A percentile compares a stretch with the other conserved stretches of the same genome.
phyloP scores from a whole-genome alignment of 2,329 filamentous ascomycete genomes.

The Cadophora luteo-olivacea region DNA sequence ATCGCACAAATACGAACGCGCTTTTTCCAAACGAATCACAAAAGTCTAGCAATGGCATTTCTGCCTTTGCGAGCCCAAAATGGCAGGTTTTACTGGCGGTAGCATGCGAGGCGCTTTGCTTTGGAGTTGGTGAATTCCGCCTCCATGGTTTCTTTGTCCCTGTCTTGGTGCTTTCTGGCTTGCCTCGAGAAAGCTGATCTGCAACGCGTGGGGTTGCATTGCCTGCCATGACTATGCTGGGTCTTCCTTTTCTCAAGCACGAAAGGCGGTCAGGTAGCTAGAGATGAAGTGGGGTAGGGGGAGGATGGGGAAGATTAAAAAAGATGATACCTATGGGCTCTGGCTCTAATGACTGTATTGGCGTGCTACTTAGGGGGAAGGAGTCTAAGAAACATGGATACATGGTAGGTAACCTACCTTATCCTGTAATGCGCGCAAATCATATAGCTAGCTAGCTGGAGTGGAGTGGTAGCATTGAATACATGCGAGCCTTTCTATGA shows the following conservation, averaged over 20 bases:
- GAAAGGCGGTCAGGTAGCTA: neutral
- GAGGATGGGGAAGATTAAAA: neutral
- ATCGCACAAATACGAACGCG: neutral
- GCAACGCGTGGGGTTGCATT: neutral
- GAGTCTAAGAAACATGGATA: neutral
- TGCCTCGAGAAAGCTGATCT: neutral
- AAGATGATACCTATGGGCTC: neutral
- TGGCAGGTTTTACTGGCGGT: neutral
- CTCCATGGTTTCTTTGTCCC: neutral
- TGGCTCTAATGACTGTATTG: neutral
- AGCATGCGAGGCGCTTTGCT: neutral
- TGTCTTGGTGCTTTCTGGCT: neutral
- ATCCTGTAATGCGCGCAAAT: neutral
- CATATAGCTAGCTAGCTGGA: conserved; percentile 17
- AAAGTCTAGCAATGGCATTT: conserved; percentile 3
- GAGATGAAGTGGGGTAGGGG: neutral
- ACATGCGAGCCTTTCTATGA: conserved; percentile 13
- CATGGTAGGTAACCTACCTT: neutral
- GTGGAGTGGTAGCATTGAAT: conserved; percentile 18
- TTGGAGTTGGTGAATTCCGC: neutral
- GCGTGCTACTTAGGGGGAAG: neutral
- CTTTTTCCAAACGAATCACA: conserved; percentile 2
- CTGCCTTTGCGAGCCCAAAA: conserved; percentile 14
- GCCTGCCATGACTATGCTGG: neutral
- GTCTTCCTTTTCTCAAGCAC: neutral